phyloP scores from a whole-genome alignment of 2,329 filamentous ascomycete genomes.

The Fusarium sarcochroum region DNA sequence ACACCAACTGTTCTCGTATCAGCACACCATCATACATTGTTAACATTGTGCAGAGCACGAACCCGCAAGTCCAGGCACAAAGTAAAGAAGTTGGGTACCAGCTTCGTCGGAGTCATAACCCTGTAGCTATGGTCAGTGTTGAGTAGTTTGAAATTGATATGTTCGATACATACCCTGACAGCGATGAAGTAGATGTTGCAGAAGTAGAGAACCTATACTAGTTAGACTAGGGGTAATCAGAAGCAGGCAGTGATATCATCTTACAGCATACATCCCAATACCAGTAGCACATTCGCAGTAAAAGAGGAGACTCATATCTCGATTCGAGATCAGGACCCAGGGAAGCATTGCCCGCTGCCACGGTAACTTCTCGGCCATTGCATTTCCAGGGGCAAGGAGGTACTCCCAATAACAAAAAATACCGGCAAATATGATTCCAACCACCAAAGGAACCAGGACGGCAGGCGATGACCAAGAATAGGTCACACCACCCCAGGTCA shows the following conservation, averaged over 20 bases:
- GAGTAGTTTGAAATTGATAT: too few species aligned
- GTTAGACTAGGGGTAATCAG: constrained; percentile 53
- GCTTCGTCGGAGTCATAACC: constrained; percentile 64
- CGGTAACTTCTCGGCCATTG: constrained; percentile 64
- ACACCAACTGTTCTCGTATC: constrained; percentile 60
- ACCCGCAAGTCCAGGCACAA: constrained; percentile 74
- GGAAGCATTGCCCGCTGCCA: constrained; percentile 75
- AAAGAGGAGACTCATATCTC: constrained; percentile 73
- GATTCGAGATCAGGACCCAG: constrained; percentile 68
- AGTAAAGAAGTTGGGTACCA: constrained; percentile 72
- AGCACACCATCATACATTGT: neutral
- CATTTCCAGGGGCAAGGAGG: constrained; percentile 64
- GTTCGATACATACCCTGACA: constrained; percentile 56
- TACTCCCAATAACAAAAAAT: constrained; percentile 67
- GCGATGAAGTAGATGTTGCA: constrained; percentile 77
- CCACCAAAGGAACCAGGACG: constrained; percentile 64
- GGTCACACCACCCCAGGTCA: constrained; percentile 69
- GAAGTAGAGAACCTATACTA: constrained; percentile 72
- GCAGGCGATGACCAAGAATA: constrained; percentile 66
- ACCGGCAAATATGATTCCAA: constrained; percentile 59
- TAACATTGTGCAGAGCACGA: neutral
- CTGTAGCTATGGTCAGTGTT: constrained; percentile 46
- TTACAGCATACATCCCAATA: constrained; percentile 65
- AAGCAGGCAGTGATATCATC: constrained; percentile 10
- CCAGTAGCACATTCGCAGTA: constrained; percentile 73